Conservation (phyloP, 495 filamentous ascomycete genomes). For the Tetracladium setigerum region DNA sequence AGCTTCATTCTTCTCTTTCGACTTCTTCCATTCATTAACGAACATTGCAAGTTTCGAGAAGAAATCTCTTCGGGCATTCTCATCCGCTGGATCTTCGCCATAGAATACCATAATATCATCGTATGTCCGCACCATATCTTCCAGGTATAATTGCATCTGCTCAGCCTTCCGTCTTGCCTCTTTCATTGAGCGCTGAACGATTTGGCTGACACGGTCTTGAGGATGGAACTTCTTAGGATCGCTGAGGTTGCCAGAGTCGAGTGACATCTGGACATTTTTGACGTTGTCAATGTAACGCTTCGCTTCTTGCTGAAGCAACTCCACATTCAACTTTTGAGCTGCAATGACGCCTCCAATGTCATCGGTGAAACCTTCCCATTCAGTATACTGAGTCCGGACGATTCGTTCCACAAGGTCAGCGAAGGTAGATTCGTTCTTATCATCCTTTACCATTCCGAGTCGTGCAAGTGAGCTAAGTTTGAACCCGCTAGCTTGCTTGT, state of each 20-base stretch:
- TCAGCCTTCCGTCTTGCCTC: constrained; percentile 93
- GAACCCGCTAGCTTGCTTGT: constrained; percentile 97
- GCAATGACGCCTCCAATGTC: constrained; percentile 77
- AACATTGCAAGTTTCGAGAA: constrained; percentile 92
- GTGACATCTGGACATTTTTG: constrained; percentile 81
- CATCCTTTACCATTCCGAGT: constrained; percentile 95
- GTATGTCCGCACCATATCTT: constrained; percentile 85
- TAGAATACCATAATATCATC: constrained; percentile 97
- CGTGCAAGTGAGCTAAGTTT: constrained; percentile 93
- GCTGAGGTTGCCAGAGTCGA: constrained; percentile 90
- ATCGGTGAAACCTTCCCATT: constrained; percentile 83
- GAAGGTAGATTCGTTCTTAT: constrained; percentile 95
- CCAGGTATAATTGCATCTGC: constrained; percentile 88
- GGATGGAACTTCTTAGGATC: constrained; percentile 98
- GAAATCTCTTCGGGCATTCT: constrained; percentile 92
- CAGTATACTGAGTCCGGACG: constrained; percentile 89
- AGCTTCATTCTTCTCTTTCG: constrained; percentile 79
- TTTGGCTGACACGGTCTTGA: constrained; percentile 85
- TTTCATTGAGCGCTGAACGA: constrained; percentile 92
- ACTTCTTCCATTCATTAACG: constrained; percentile 92
- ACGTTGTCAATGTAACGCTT: constrained; percentile 92
- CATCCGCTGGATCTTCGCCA: constrained; percentile 87
- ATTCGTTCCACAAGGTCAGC: constrained; percentile 97
- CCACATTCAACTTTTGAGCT: constrained; percentile 92
- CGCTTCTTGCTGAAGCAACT: constrained; percentile 83